Evolutionary conservation across 805 yeast genomes (phyloP), one percentile per base, ranked within the genome.

Genomic region (Zygotorulaspora sp.): DNA sequence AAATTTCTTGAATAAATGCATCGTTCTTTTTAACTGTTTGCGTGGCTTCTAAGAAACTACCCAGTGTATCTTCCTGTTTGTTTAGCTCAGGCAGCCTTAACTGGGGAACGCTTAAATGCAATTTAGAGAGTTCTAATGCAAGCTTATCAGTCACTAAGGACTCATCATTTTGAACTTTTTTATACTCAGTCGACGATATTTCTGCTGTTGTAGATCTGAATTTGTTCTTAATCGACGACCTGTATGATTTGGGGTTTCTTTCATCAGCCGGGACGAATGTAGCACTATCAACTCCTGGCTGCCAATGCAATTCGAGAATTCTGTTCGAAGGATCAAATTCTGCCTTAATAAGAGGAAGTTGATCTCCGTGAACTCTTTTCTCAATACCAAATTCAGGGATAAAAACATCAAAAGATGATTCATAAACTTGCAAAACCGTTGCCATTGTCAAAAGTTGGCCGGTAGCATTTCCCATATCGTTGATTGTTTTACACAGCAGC

Each of bases 301-400:
- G 94, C 98, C 98, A 90, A 57, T 75, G 87, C 33, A 90, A 67
- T 58, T 90, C 96, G 53, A 90, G 70, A 7, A 78, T 64, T 30
- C 86, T 72, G 27, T 73, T 66, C 12, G 57, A 53, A 56, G 81
- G 83, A 59, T 85, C 89, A 59, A 83, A 92, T 61, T 92, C 97
- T 4, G 97, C 97, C 61, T 88, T 89, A 16, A 77, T 77, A 45
- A 90, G 69, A 8, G 97, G 97, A 39, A 92, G 69, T 63, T 92
- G 97, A 63, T 92, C 98, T 18, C 97, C 97, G 56, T 92, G 98
- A 15, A 89, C 96, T 54, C 97, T 74, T 63, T 89, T 89, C 58
- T 89, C 97, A 51, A 89, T 83, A 30, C 97, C 97, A 65, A 88
- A 83, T 48, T 87, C 96, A 2, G 96, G 96, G 45, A 89, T 70